A percentile compares a stretch with the other conserved stretches of the same genome.
These are phyloP conservation scores for Blumeria graminis DNA, from an alignment of 2,329 filamentous ascomycete genomes.

Conservation along the genomic window DNA sequence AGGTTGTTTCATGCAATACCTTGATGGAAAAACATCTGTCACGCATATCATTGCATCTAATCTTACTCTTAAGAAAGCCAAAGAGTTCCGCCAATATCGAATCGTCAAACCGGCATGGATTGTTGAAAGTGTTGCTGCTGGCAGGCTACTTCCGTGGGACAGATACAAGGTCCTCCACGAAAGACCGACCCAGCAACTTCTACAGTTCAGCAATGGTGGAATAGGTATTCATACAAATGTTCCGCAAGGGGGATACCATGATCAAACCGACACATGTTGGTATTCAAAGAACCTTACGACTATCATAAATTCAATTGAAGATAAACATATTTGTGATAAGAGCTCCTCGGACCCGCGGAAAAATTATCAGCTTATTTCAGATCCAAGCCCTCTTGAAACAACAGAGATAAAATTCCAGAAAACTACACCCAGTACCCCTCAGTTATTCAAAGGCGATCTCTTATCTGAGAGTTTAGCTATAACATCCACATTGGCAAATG, in stretches of 20 bases:
- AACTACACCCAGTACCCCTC: too few species aligned
- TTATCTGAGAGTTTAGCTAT: conserved; percentile 13
- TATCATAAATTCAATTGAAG: conserved; percentile 18
- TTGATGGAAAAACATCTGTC: conserved; percentile 81
- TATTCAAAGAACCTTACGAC: conserved; percentile 39
- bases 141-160: conserved; percentile 65
- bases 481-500: conserved; percentile 7
- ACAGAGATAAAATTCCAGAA: too few species aligned
- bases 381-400: too few species aligned
- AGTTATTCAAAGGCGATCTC: conserved; percentile 1
- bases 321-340: too few species aligned
- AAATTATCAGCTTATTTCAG: too few species aligned
- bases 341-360: too few species aligned
- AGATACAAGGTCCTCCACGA: conserved; percentile 68
- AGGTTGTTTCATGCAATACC: conserved; percentile 83
- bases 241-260: conserved; percentile 41
- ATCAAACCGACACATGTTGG: conserved; percentile 63
- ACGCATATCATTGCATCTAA: conserved; percentile 89
- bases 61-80: conserved; percentile 74
- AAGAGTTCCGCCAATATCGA: conserved; percentile 69
- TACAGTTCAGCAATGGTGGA: conserved; percentile 36
- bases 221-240: conserved; percentile 42
- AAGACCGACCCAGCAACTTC: conserved; percentile 55
- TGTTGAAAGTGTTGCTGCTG: conserved; percentile 64
- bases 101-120: conserved; percentile 93